Base-by-base conservation (phyloP, 805 yeast species). In the Metschnikowia baotianmanensis region DNA sequence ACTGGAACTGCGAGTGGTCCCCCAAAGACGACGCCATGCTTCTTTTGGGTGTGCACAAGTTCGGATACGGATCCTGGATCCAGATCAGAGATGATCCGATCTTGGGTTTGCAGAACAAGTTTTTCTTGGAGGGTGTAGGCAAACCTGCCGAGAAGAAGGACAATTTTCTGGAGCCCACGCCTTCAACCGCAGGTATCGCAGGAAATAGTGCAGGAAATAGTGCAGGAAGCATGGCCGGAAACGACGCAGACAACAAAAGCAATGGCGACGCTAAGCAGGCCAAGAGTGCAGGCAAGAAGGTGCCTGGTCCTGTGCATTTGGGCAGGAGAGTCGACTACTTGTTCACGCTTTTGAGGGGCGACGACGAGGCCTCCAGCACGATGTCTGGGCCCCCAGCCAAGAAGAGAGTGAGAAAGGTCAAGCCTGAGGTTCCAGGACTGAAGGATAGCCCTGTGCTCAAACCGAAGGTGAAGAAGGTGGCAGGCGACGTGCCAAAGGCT, bases 21-120 rank as follows among this genome's bases (percentile, higher is more conserved):
- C 71, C 74, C 11, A 78, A 72, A 23, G 96, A 93, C 58, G 99
- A 93, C 61, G 85, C 89, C 37, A 85, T 81, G 80, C 71, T 93
- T 39, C 62, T 93, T 46, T 78, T 86, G 25, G 99, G 99, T 48
- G 85, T 91, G 17, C 76, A 77, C 56, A 89, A 87, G 63, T 90
- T 90, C 63, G 99, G 99, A 0, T 90, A 88, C 61, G 98, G 98
- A 13, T 82, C 96, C 1, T 93, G 99, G 99, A 60, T 76, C 3
- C 90, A 86, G 56, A 90, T 93, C 33, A 74, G 99, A 57, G 99
- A 93, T 65, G 99, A 93, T 64, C 98, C 99, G 2, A 75, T 87
- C 38, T 72, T 93, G 43, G 90, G 89, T 9, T 70, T 93, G 46
- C 85, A 87, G 46, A 87, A 88, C 52, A 93, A 88, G 68, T 67